Base-by-base conservation (phyloP, 2,329 filamentous ascomycete species). In the Nothopassalora personata region DNA sequence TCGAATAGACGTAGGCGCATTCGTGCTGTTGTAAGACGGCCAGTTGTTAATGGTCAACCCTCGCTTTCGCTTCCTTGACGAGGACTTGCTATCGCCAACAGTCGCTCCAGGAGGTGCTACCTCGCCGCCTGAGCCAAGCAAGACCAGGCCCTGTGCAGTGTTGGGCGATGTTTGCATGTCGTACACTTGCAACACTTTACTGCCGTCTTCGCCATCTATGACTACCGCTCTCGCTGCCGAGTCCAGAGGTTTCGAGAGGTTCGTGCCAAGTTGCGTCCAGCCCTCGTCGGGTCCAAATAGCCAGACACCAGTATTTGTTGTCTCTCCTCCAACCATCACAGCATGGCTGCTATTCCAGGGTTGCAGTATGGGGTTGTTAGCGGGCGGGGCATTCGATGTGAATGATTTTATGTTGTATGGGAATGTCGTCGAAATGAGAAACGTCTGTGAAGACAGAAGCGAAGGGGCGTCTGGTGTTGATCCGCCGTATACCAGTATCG, bases 401-500 rank as follows among this genome's bases (percentile, higher is more conserved):
- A 80, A 85, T 0, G 88, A 80, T 9, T 77, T 69, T 4, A 92
- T 82, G 4, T 67, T 72, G 71, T 88, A 89, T 0, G 91, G 89
- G 33, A 81, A 76, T 5, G 80, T 80, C 0, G 87, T 86, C 2
- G 80, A 77, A 59, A 97, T 85, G 18, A 87, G 80, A 68, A 92
- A 96, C 0, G 90, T 93, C 66, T 90, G 82, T 1, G 86, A 84
- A 0, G 89, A 91, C 0, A 83, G 77, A 6, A 77, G 74, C 8
- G 76, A 73, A 34, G 74, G 71, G 45, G 76, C 76, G 28, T 83
- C 84, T 65, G 86, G 83, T 67, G 86, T 84, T 15, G 81, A 85
- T 49, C 93, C 93, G 33, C 87, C 89, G 71, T 92, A 97, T 28
- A 96, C 81, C 27, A 97, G 75, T 56, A 97, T 89, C 4, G 84